Evolutionary conservation across 768 basidiomycete species (phyloP).

Genomic region (Dictyophora rubrovolvata): DNA sequence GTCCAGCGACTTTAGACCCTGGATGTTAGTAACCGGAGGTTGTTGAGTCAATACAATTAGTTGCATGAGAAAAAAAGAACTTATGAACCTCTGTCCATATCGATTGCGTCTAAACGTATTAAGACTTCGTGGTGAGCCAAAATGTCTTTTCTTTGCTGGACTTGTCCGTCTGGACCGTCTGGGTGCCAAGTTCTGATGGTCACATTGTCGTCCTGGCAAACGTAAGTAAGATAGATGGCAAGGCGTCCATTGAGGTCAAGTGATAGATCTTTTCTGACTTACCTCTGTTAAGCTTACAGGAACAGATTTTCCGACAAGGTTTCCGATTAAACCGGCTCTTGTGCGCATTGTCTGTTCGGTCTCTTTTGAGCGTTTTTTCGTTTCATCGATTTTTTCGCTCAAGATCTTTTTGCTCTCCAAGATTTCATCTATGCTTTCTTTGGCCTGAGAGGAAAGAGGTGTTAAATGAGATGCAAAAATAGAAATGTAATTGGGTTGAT

Average conservation of each 20-base stretch:
- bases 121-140: conserved; percentile 98
- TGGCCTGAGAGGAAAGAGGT: conserved; percentile 45
- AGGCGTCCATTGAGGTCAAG: not conserved
- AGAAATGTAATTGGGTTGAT: not conserved
- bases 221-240: not conserved
- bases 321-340: conserved; percentile 78
- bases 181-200: conserved; percentile 82
- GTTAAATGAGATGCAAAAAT: not conserved
- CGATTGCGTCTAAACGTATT: conserved; percentile 87
- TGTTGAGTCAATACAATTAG: not conserved
- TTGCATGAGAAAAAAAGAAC: not conserved
- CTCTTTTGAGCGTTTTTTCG: conserved; percentile 68
- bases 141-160: conserved; percentile 62
- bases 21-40: not conserved
- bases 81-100: conserved; percentile 79
- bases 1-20: conserved; percentile 90
- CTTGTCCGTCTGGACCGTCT: conserved; percentile 59
- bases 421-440: conserved; percentile 82
- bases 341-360: conserved; percentile 69
- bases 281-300: conserved; percentile 88
- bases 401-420: conserved; percentile 76
- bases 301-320: conserved; percentile 80
- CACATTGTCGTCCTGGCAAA: conserved; percentile 75
- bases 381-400: conserved; percentile 68
- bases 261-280: too few relatives aligned